Base-by-base conservation (phyloP, 116 monocot species). In the Phalaenopsis hybrid region DNA sequence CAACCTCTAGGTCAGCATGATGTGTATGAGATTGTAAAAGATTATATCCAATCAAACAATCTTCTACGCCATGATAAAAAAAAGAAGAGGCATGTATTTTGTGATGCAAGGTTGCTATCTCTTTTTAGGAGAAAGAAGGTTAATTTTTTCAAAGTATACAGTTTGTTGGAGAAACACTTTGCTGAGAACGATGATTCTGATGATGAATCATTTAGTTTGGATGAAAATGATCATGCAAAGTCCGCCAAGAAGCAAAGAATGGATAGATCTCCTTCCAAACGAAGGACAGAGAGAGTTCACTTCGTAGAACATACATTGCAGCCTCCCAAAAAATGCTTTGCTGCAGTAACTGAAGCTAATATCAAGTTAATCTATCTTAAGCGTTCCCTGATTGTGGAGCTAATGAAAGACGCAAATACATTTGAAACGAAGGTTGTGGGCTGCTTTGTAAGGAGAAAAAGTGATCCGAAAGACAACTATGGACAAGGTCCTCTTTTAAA, bases 391-490 rank as follows among this genome's bases (percentile, higher is more conserved):
- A 55, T 96, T 63, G 31, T 86, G 28, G 84, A 92, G 44, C 74
- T 96, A 61, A 48, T 96, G 57, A 85, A 88, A 48, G 79, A 84
- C 28, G 75, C 81, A 23, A 81, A 88, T 37, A 85, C 83, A 25
- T 94, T 96, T 86, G 92, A 96, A 83, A 48, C 52, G 37, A 96
- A 94, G 84, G 84, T 96, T 15, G 57, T 84, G 2, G 96, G 94
- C 5, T 88, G 94, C 65, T 96, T 94, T 82, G 94, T 96, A 41
- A 92, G 96, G 74, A 83, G 94, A 33, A 94, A 91, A 78, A 77
- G 75, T 85, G 86, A 94, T 78, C 86, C 79, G 0, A 89, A 86
- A 10, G 87, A 91, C 74, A 81, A 87, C 74, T 79, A 49, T 18
- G 44, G 28, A 0, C 7, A 46, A 1, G 51, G 50, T 34, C 82